Conservation (phyloP, 2,329 filamentous ascomycete species). For the Lasiodiplodia theobromae region DNA sequence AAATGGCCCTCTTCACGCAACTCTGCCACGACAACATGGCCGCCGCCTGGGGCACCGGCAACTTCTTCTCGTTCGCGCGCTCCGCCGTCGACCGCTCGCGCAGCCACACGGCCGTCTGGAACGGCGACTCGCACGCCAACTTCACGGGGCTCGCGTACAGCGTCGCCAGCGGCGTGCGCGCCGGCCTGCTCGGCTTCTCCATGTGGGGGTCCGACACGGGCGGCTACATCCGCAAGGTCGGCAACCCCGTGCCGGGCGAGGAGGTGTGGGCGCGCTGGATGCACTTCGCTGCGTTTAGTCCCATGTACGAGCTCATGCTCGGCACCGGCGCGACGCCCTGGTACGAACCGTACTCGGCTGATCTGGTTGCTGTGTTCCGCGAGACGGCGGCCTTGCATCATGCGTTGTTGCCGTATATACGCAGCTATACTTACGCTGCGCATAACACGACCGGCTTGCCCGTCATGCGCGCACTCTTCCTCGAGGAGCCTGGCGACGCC, state of each 20-base stretch:
- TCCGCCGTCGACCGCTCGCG: conserved; percentile 44
- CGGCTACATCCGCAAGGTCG: conserved; percentile 40
- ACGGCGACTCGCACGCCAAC: conserved; percentile 45
- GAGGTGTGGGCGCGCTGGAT: conserved; percentile 50
- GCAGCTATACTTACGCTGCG: conserved; percentile 40
- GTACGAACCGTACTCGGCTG: conserved; percentile 42
- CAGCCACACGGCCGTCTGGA: conserved; percentile 44
- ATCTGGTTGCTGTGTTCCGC: conserved; percentile 41
- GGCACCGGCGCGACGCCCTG: conserved; percentile 47
- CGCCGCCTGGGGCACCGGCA: conserved; percentile 38
- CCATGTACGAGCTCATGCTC: conserved; percentile 47
- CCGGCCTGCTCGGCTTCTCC: conserved; percentile 43
- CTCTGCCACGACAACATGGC: conserved; percentile 46
- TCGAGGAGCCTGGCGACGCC: conserved; percentile 42
- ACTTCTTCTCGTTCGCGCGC: conserved; percentile 47
- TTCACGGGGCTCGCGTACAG: conserved; percentile 44
- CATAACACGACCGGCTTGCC: conserved; percentile 40
- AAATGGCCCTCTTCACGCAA: conserved; percentile 43
- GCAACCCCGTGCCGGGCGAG: conserved; percentile 36
- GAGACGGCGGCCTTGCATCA: conserved; percentile 43
- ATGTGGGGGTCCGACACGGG: conserved; percentile 47
- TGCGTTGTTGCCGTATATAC: conserved; percentile 45
- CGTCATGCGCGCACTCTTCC: conserved; percentile 45
- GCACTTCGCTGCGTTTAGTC: conserved; percentile 49
- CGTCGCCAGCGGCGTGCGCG: conserved; percentile 43